phyloP scores from a whole-genome alignment of 306 rosid species.

The Ormosia semicastrata region DNA sequence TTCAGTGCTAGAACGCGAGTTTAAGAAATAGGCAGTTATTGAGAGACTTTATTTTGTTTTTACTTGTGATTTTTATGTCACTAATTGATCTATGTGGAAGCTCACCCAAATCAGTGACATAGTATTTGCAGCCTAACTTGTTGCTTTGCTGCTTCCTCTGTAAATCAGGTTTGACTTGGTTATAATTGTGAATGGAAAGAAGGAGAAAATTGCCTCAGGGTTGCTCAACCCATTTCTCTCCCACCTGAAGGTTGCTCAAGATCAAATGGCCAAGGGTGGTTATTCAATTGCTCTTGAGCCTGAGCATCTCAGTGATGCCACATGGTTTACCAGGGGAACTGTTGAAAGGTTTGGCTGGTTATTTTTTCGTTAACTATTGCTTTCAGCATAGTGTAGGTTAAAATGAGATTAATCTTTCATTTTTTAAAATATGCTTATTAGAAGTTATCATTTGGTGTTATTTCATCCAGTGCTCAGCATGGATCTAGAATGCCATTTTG shows the following conservation, averaged over 20 bases:
- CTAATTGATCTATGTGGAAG: background rate
- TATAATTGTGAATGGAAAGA: slow-evolving; percentile 83
- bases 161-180: slow-evolving; percentile 82
- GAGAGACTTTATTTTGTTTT: background rate
- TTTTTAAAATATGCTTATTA: background rate
- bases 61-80: background rate
- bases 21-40: background rate
- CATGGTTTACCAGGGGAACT: slow-evolving; percentile 90
- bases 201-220: slow-evolving; percentile 90
- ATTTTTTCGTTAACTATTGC: background rate
- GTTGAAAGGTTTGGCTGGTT: slow-evolving; percentile 64
- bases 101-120: background rate
- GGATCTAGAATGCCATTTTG: background rate
- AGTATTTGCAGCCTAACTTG: slow-evolving; percentile 2
- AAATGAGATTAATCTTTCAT: background rate
- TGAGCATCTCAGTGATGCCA: slow-evolving; percentile 43
- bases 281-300: slow-evolving; percentile 92
- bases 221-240: slow-evolving; percentile 85
- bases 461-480: slow-evolving; percentile 1
- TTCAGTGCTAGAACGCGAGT: background rate
- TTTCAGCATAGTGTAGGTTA: background rate
- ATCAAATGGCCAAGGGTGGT: slow-evolving; percentile 95
- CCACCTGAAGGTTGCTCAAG: slow-evolving; percentile 93
- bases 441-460: slow-evolving; percentile 12
- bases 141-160: slow-evolving; percentile 3